Percentiles rank a stretch among this genome's conserved stretches.
These are phyloP conservation scores for Allium cepa DNA, from an alignment of 106 monocot species.

Conservation along the genomic window DNA sequence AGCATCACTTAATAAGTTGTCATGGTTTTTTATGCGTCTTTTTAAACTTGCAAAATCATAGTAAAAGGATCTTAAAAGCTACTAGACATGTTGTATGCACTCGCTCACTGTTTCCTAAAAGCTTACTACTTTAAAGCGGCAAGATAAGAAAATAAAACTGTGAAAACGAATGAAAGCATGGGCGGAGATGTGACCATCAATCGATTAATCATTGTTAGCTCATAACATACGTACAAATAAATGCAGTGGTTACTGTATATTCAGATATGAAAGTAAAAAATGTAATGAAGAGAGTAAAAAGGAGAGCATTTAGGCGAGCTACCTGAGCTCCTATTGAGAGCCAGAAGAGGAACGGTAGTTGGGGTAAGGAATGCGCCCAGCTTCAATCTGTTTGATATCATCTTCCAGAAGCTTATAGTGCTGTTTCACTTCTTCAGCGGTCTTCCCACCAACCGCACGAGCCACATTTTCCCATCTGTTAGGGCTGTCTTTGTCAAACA, in stretches of 20 bases:
- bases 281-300: not conserved
- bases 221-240: too few relatives aligned
- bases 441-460: constrained; percentile 21
- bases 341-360: constrained; percentile 15
- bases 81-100: too few relatives aligned
- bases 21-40: too few relatives aligned
- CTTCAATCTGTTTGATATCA: constrained; percentile 26
- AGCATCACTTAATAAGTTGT: too few relatives aligned
- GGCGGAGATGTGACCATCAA: not conserved
- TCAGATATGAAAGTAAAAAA: not conserved
- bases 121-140: not conserved
- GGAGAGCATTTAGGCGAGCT: not conserved
- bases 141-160: not conserved
- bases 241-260: too few relatives aligned
- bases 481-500: constrained; percentile 31
- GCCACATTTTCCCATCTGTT: constrained; percentile 37
- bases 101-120: not conserved
- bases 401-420: constrained; percentile 31
- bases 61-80: too few relatives aligned
- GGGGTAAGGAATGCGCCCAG: constrained; percentile 20
- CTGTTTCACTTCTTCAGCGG: constrained; percentile 28
- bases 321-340: constrained; percentile 12
- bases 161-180: not conserved
- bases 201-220: too few relatives aligned
- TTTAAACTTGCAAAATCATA: too few relatives aligned